phyloP scores from a whole-genome alignment of 2,329 filamentous ascomycete genomes.

The Fusarium siculi region DNA sequence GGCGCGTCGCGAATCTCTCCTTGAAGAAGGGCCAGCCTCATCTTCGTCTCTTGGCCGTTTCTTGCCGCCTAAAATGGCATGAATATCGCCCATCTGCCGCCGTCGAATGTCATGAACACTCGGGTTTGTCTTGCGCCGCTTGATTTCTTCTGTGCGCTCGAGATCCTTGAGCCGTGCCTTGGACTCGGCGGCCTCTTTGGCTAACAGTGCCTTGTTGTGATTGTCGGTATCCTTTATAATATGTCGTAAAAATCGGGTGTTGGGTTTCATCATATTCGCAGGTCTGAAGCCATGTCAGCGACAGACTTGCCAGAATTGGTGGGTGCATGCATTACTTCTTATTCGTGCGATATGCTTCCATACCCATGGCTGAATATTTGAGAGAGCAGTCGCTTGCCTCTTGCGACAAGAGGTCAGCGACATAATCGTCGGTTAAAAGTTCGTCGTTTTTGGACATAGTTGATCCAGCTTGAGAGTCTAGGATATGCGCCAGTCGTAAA shows the following conservation, averaged over 20 bases:
- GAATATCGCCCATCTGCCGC: slow-evolving; percentile 70
- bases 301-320: slow-evolving; percentile 18
- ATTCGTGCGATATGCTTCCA: slow-evolving; percentile 69
- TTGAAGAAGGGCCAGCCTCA: slow-evolving; percentile 27
- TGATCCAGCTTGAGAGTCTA: not conserved
- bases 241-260: slow-evolving; percentile 87
- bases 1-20: slow-evolving; percentile 26
- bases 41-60: slow-evolving; percentile 47
- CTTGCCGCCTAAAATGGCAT: slow-evolving; percentile 64
- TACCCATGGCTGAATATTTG: slow-evolving; percentile 78
- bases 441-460: slow-evolving; percentile 59
- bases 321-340: slow-evolving; percentile 57
- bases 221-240: slow-evolving; percentile 88
- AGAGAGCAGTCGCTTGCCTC: slow-evolving; percentile 81
- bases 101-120: slow-evolving; percentile 63
- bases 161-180: slow-evolving; percentile 74
- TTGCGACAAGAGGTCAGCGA: slow-evolving; percentile 80
- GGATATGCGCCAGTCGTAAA: not conserved
- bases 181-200: slow-evolving; percentile 85
- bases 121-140: slow-evolving; percentile 57
- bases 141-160: slow-evolving; percentile 59
- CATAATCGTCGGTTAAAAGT: slow-evolving; percentile 78
- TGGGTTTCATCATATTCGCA: slow-evolving; percentile 81
- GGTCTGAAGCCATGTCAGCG: slow-evolving; percentile 59
- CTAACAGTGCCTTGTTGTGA: slow-evolving; percentile 88